Evolutionary conservation across 2,329 filamentous ascomycete genomes (phyloP), one percentile per base, ranked within the genome.

Genomic region (Fusarium musae): DNA sequence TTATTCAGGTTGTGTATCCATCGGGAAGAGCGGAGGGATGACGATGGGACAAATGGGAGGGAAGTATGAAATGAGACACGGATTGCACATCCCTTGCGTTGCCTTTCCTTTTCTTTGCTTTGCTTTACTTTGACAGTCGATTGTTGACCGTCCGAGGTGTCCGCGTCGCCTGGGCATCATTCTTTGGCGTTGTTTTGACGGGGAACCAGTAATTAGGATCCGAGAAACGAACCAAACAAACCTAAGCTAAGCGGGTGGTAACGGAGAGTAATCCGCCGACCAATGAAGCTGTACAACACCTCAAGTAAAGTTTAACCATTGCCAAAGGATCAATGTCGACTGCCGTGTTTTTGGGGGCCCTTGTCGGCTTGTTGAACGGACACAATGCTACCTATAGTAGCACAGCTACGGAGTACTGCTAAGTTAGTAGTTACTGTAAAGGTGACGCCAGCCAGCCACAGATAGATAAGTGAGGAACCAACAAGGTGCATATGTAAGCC

Each of bases 151-250:
- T 30, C 52, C 39, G 21, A 44, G 26, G 32, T 47, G 49, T 49
- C 36, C 39, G 36, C 46, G 56, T 21, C n/a, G 47, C 30, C 53
- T 21, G 19, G 32, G 56, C 23, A 42, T 42, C 42, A 39, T 52
- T 49, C 34, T 46, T 43, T 61, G 59, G 60, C 39, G 43, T 47
- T 64, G 49, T 28, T 52, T 53, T 69, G 46, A 43, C 62, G 64
- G 64, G 64, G 64, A 67, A 67, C 34, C 63, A 60, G 42, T 62
- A 34, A 39, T 21, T 54, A 23, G 64, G 64, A 34, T 47, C 64
- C 66, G 65, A 50, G 57, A 49, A 36, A 63, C 37, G 19, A 32
- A 56, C 43, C 42, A 67, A 52, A 54, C 42, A 52, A 61, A 42
- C 56, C 42, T 60, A 67, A 50, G 56, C 64, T 57, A 39, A 56